Evolutionary conservation across 169 alveolate genomes (phyloP).

Genomic region (Perkinsus chesapeaki): DNA sequence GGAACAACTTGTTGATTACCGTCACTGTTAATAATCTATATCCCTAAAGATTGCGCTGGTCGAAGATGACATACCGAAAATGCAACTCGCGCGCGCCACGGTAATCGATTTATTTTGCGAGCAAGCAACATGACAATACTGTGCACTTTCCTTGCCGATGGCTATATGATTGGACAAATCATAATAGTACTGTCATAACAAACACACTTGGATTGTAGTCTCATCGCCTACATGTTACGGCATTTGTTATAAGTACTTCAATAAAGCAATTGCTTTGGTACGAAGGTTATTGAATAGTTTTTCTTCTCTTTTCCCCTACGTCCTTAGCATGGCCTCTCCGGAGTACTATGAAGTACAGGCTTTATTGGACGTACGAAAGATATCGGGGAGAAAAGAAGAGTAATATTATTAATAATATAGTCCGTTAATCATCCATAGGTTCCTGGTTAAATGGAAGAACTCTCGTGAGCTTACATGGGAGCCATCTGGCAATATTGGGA

Average conservation of each 20-base stretch:
- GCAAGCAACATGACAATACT: too few species aligned
- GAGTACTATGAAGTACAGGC: background rate
- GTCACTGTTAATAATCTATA: too few species aligned
- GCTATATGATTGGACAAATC: too few species aligned
- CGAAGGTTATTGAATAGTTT: background rate
- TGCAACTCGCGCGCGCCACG: background rate
- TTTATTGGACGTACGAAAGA: background rate
- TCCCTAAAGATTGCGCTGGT: background rate
- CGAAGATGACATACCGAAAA: background rate
- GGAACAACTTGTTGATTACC: too few species aligned
- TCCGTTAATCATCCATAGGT: background rate
- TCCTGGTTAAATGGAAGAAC: background rate
- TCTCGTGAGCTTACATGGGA: background rate
- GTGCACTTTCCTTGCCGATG: too few species aligned
- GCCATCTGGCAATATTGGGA: background rate
- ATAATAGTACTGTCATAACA: too few species aligned
- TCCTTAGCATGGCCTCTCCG: background rate
- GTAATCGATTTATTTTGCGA: background rate
- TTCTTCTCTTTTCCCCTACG: background rate
- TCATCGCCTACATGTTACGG: background rate
- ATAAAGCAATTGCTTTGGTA: background rate
- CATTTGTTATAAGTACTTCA: background rate
- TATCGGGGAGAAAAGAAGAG: background rate
- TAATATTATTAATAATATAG: background rate
- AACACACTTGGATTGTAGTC: too few species aligned